Evolutionary conservation across 1,139 yeast species (phyloP).

Genomic region (Yamadazyma atlantica): DNA sequence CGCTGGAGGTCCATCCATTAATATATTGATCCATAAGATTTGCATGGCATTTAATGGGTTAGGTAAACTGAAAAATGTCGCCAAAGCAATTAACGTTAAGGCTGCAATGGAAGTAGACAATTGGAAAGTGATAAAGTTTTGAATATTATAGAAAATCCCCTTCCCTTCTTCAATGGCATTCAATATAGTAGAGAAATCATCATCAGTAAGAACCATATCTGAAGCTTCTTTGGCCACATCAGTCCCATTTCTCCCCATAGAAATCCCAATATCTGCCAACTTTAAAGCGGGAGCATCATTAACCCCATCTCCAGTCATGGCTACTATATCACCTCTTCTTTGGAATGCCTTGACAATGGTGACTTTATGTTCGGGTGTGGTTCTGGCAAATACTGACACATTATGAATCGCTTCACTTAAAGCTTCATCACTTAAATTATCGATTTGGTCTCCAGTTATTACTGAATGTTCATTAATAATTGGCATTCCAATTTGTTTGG

Average conservation of each 20-base stretch:
- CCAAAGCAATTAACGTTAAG: slow-evolving; percentile 77
- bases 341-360: slow-evolving; percentile 89
- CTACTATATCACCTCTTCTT: slow-evolving; percentile 91
- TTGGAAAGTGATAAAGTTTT: slow-evolving; percentile 91
- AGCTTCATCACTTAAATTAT: slow-evolving; percentile 64
- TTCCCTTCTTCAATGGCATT: slow-evolving; percentile 96
- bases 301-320: slow-evolving; percentile 99
- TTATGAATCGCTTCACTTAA: slow-evolving; percentile 72
- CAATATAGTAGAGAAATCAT: slow-evolving; percentile 89
- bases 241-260: slow-evolving; percentile 96
- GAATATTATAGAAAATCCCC: slow-evolving; percentile 92
- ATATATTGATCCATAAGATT: slow-evolving; percentile 92
- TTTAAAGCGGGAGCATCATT: slow-evolving; percentile 99
- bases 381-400: slow-evolving; percentile 92
- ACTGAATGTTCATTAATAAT: slow-evolving; percentile 64
- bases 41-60: slow-evolving; percentile 99
- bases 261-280: slow-evolving; percentile 94
- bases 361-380: slow-evolving; percentile 95
- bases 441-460: slow-evolving; percentile 81
- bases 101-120: slow-evolving; percentile 96
- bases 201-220: slow-evolving; percentile 96
- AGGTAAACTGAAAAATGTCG: slow-evolving; percentile 84
- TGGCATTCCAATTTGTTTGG: slow-evolving; percentile 90
- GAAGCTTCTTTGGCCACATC: slow-evolving; percentile 99
- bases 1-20: slow-evolving; percentile 99